phyloP scores from a whole-genome alignment of 768 basidiomycete genomes.

The Suillus brevipes region DNA sequence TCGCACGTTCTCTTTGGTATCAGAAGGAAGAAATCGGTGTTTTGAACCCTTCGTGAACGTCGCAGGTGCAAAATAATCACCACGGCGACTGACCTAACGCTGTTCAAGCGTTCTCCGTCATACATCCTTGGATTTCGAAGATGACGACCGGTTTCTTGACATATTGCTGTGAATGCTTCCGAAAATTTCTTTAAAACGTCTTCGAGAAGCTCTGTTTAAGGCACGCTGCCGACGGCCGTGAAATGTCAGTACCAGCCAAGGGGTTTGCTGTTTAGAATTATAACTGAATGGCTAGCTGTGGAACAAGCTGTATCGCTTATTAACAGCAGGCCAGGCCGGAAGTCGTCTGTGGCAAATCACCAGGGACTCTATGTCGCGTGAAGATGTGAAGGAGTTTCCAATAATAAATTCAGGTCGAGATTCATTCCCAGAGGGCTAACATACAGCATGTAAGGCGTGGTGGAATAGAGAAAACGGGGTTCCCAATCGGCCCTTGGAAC shows the following conservation, averaged over 20 bases:
- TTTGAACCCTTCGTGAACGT: neutral
- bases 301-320: neutral
- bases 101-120: neutral
- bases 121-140: neutral
- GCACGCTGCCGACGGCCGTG: neutral
- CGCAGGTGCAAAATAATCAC: no score
- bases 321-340: neutral
- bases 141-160: neutral
- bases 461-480: neutral
- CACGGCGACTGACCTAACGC: neutral
- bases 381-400: neutral
- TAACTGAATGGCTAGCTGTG: neutral
- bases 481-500: neutral
- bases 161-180: neutral
- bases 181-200: neutral
- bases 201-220: neutral
- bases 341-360: neutral
- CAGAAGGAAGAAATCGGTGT: neutral
- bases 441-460: neutral
- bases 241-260: neutral
- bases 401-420: neutral
- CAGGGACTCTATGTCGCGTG: neutral
- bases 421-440: neutral
- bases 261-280: neutral
- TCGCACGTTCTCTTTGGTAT: neutral